phyloP scores from a whole-genome alignment of 2,329 filamentous ascomycete species.

The Colletotrichum musicola region DNA sequence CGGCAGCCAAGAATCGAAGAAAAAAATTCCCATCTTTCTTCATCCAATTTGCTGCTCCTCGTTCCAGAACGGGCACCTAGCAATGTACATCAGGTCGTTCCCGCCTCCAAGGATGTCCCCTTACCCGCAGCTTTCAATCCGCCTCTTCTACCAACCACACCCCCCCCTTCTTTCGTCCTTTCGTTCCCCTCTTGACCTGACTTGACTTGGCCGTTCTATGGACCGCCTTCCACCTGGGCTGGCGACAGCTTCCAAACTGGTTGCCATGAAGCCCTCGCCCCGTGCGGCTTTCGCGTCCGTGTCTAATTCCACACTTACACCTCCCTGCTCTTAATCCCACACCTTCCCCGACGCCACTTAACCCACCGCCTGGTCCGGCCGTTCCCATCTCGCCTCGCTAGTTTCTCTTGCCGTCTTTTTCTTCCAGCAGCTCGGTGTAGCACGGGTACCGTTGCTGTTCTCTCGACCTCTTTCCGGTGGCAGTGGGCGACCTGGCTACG shows the following conservation, averaged over 20 bases:
- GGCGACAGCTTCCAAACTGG: not conserved
- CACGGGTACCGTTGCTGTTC: conserved; percentile 5
- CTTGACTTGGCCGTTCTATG: not conserved
- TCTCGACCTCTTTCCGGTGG: conserved; percentile 17
- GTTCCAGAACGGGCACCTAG: conserved; percentile 37
- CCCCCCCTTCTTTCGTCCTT: not conserved
- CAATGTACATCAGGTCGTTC: conserved; percentile 37
- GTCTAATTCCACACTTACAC: conserved; percentile 19
- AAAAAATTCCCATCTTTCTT: conserved; percentile 39
- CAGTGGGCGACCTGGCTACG: conserved; percentile 3
- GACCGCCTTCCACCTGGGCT: conserved; percentile 23
- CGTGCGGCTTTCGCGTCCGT: conserved; percentile 3
- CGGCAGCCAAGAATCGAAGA: conserved; percentile 38
- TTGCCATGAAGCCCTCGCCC: conserved; percentile 6
- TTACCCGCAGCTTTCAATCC: conserved; percentile 31
- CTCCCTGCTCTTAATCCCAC: conserved; percentile 21
- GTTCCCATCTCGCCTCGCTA: conserved; percentile 22
- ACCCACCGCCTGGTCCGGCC: conserved; percentile 26
- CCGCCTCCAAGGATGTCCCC: conserved; percentile 28
- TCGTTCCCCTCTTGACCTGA: not conserved
- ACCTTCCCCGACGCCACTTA: conserved; percentile 33
- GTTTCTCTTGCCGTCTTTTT: conserved; percentile 14
- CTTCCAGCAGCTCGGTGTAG: conserved; percentile 24
- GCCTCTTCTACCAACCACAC: conserved; percentile 30
- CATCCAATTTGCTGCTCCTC: conserved; percentile 37